Evolutionary conservation across 2,329 filamentous ascomycete genomes (phyloP).

Genomic region (Calonectria pauciramosa): DNA sequence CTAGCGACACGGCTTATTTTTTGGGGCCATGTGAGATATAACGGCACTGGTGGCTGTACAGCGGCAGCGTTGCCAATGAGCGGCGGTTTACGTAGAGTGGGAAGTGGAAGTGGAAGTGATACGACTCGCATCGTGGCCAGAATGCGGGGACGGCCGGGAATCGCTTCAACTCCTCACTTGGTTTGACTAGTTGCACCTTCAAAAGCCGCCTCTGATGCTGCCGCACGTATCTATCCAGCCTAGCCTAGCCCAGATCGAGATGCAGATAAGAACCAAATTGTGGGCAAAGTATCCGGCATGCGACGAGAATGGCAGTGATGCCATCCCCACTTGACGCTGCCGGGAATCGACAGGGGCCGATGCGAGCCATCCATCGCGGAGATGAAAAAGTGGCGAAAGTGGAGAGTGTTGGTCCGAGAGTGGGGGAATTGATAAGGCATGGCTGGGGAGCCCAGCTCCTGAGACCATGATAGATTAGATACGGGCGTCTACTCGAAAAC

Average conservation of each 20-base stretch:
- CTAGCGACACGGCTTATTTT: not conserved
- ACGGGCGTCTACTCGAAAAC: not conserved
- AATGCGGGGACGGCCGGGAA: slow-evolving; percentile 6
- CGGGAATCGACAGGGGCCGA: not conserved
- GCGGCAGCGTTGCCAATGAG: not conserved
- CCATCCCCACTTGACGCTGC: not conserved
- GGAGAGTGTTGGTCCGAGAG: not conserved
- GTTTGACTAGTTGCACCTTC: not conserved
- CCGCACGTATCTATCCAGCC: slow-evolving; percentile 3
- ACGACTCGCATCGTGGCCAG: not conserved
- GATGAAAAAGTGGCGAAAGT: not conserved
- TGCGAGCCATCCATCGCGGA: not conserved
- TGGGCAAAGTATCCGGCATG: not conserved
- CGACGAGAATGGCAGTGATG: not conserved
- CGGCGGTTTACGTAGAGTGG: not conserved
- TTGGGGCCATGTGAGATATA: slow-evolving; percentile 21
- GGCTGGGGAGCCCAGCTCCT: not conserved
- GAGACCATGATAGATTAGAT: not conserved
- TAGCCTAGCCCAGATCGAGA: not conserved
- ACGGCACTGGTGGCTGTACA: not conserved
- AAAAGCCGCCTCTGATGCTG: not conserved
- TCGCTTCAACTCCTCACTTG: not conserved
- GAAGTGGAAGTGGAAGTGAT: slow-evolving; percentile 29
- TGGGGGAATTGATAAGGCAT: slow-evolving; percentile 2
- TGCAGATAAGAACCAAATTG: not conserved